phyloP scores from a whole-genome alignment of 345 rosid species.

The Odontarrhena argentea region DNA sequence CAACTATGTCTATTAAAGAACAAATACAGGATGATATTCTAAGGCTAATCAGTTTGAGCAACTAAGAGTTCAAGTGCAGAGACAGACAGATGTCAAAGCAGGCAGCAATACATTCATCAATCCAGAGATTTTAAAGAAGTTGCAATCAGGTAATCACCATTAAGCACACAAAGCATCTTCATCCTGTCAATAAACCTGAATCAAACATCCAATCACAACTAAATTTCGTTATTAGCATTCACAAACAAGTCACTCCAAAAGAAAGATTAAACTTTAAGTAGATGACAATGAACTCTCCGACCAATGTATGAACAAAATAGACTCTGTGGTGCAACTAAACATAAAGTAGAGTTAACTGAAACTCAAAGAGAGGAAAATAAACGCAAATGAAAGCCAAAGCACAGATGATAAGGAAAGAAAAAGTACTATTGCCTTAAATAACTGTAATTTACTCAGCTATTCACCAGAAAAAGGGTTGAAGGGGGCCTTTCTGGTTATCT shows the following conservation, averaged over 20 bases:
- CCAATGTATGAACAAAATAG: background rate
- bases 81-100: conserved; percentile 45
- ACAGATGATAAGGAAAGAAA: background rate
- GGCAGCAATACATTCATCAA: conserved; percentile 79
- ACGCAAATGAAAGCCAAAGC: conserved; percentile 8
- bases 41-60: conserved; percentile 52
- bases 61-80: conserved; percentile 61
- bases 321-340: background rate
- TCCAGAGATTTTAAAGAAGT: conserved; percentile 63
- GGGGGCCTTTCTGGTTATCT: background rate
- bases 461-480: conserved; percentile 9
- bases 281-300: background rate
- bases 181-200: conserved; percentile 91
- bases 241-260: conserved; percentile 28
- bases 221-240: conserved; percentile 57
- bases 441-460: background rate
- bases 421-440: background rate
- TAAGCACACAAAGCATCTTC: conserved; percentile 94
- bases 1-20: conserved; percentile 38
- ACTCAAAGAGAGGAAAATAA: background rate
- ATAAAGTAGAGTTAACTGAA: background rate
- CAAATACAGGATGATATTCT: conserved; percentile 43
- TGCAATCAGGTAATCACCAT: conserved; percentile 86
- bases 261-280: background rate
- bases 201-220: conserved; percentile 81